A percentile compares a stretch with the other conserved stretches of the same genome.
Conservation (phyloP, 169 alveolate species). For the Eimeria praecox region DNA sequence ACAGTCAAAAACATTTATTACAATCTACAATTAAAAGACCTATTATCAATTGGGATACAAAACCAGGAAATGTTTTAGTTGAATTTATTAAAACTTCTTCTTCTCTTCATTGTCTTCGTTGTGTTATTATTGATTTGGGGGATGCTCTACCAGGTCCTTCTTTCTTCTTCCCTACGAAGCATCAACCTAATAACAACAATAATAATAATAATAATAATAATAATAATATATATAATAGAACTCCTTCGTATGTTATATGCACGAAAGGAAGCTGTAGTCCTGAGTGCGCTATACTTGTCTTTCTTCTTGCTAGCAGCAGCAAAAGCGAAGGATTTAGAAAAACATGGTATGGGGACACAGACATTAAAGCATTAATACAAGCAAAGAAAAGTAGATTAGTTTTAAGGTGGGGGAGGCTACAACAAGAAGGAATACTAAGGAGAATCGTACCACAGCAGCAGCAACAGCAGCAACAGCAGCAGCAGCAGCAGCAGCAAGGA, state of each 20-base stretch:
- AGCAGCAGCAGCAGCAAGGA: neutral
- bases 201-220: too few species aligned
- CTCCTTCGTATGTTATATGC: slow-evolving; percentile 86
- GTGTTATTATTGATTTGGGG: slow-evolving; percentile 87
- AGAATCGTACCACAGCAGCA: neutral
- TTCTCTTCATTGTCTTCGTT: slow-evolving; percentile 85
- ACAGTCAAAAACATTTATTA: slow-evolving; percentile 82
- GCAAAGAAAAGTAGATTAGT: slow-evolving; percentile 83
- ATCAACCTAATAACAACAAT: slow-evolving; percentile 69
- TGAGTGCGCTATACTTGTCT: slow-evolving; percentile 87
- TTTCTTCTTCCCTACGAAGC: slow-evolving; percentile 85
- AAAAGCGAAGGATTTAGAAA: slow-evolving; percentile 85
- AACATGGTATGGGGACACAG: slow-evolving; percentile 85
- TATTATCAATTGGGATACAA: slow-evolving; percentile 88
- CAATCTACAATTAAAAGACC: slow-evolving; percentile 82
- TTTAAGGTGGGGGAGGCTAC: slow-evolving; percentile 84
- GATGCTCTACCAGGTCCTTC: slow-evolving; percentile 87
- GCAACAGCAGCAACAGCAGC: slow-evolving; percentile 9
- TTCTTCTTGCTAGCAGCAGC: slow-evolving; percentile 84
- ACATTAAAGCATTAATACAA: slow-evolving; percentile 77
- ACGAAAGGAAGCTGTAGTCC: slow-evolving; percentile 88
- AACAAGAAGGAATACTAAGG: neutral
- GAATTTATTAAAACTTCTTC: slow-evolving; percentile 79
- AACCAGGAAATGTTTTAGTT: slow-evolving; percentile 87
- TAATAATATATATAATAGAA: too few species aligned